Base-by-base conservation (phyloP, 805 yeast genomes). In the Candida corydali region DNA sequence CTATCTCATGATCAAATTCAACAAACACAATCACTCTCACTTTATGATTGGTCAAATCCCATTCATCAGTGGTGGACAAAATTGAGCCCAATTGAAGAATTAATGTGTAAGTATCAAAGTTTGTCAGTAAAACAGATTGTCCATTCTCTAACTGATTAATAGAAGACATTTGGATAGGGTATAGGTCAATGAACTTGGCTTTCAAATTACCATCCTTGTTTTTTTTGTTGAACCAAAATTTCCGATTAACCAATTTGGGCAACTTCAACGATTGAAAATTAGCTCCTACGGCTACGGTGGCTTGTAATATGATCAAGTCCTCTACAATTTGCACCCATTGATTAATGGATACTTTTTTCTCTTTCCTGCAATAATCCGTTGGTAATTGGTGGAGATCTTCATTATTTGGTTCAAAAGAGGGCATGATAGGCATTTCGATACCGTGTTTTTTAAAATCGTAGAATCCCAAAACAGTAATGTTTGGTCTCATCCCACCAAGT, bases 401-500 rank as follows among this genome's bases (percentile, higher is more conserved):
- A 8, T 41, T 36, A 6, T 70, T 43, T 7, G 29, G 32, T 3
- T 43, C 39, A 34, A 47, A 42, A 1, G 54, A 40, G 5, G 49
- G 41, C 2, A 51, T 14, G 5, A 26, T 12, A 1, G 69, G 68
- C 26, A 57, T 42, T 8, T 52, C 52, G 12, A 61, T 49, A 1
- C 70, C 69, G 40, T 62, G 69, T 37, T 64, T 65, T 17, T 55
- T 59, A 41, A 82, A 66, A 52, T 91, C 95, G 48, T 82, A 86
- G 51, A 88, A 88, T 0, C 98, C 98, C 22, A 93, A 42, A 0
- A 93, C 94, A 0, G 96, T 86, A 36, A 93, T 89, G 54, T 93
- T 93, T 2, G 98, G 98, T 50, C 78, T 82, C 98, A 93, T 93
- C 9, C 96, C 97, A 6, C 99, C 99, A n/a, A 93, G 66, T 0